These are phyloP conservation scores for Chamaecyparis obtusa DNA, from an alignment of 75 land plant genomes.

Conservation along the genomic window DNA sequence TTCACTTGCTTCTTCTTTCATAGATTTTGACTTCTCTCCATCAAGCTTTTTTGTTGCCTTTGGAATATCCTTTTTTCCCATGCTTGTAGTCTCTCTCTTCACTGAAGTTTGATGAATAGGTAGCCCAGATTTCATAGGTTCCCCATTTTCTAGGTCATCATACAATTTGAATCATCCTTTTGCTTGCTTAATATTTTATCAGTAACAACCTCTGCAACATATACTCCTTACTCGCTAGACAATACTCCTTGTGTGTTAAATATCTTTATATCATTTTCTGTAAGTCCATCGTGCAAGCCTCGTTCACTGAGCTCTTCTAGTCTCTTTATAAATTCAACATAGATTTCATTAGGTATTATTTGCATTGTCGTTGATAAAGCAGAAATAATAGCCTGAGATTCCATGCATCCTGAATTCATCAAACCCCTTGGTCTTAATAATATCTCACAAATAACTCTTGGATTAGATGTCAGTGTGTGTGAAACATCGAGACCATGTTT, in stretches of 20 bases:
- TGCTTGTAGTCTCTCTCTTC: slow-evolving; percentile 33
- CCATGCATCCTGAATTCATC: no score
- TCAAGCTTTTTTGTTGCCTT: slow-evolving; percentile 63
- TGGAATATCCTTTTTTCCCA: slow-evolving; percentile 64
- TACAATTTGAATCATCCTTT: slow-evolving; percentile 68
- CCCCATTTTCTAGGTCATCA: slow-evolving; percentile 45
- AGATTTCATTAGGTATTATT: no score
- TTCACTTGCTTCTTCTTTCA: slow-evolving; percentile 96
- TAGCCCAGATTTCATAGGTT: slow-evolving; percentile 23
- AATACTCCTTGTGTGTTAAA: slow-evolving; percentile 83
- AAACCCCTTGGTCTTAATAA: no score
- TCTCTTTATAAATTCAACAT: no score
- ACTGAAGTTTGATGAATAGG: slow-evolving; percentile 33
- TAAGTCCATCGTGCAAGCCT: no score
- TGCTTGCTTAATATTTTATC: slow-evolving; percentile 60
- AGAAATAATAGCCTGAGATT: no score
- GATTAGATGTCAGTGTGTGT: no score
- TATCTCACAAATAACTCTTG: no score
- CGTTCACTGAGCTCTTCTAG: no score
- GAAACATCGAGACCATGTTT: no score
- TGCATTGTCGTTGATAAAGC: no score
- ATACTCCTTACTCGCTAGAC: slow-evolving; percentile 93
- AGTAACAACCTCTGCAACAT: slow-evolving; percentile 82
- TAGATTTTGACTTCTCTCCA: slow-evolving; percentile 72
- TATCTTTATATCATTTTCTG: no score